Evolutionary conservation across 805 yeast species (phyloP).

Genomic region (Lachancea quebecensis): DNA sequence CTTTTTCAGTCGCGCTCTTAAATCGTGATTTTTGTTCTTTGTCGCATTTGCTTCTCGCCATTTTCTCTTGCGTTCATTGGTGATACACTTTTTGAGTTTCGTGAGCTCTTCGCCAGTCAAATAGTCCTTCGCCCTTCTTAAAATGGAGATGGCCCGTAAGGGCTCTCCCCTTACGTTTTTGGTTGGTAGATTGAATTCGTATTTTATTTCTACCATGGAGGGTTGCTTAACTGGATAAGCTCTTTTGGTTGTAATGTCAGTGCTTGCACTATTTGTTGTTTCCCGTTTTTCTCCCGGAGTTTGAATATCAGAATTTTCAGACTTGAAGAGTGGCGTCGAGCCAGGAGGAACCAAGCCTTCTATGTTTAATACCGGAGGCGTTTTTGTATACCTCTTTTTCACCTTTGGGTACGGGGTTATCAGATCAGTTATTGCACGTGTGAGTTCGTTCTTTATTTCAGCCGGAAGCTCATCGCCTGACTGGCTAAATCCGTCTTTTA

Average conservation of each 20-base stretch:
- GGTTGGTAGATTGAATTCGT: slow-evolving; percentile 8
- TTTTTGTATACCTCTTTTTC: slow-evolving; percentile 11
- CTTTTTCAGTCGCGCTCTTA: slow-evolving; percentile 68
- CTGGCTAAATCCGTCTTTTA: background rate
- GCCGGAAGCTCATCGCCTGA: slow-evolving; percentile 4
- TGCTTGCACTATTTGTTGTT: background rate
- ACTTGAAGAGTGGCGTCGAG: background rate
- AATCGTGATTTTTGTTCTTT: slow-evolving; percentile 81
- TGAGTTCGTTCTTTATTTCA: slow-evolving; percentile 1
- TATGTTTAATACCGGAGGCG: slow-evolving; percentile 21
- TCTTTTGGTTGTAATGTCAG: too few species aligned
- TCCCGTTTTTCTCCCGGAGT: background rate
- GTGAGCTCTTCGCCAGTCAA: slow-evolving; percentile 18
- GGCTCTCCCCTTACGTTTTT: slow-evolving; percentile 8
- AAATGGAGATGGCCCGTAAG: slow-evolving; percentile 9
- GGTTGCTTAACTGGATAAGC: too few species aligned
- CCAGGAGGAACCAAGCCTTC: slow-evolving; percentile 29
- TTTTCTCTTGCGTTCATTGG: slow-evolving; percentile 30
- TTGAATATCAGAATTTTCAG: background rate
- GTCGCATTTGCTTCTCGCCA: slow-evolving; percentile 52
- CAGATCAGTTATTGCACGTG: slow-evolving; percentile 3
- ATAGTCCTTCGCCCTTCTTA: slow-evolving; percentile 21
- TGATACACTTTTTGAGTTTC: slow-evolving; percentile 22
- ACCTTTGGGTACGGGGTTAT: slow-evolving; percentile 2
- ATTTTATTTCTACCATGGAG: background rate